phyloP scores from a whole-genome alignment of 805 yeast genomes.

The Saturnispora zaruensis region DNA sequence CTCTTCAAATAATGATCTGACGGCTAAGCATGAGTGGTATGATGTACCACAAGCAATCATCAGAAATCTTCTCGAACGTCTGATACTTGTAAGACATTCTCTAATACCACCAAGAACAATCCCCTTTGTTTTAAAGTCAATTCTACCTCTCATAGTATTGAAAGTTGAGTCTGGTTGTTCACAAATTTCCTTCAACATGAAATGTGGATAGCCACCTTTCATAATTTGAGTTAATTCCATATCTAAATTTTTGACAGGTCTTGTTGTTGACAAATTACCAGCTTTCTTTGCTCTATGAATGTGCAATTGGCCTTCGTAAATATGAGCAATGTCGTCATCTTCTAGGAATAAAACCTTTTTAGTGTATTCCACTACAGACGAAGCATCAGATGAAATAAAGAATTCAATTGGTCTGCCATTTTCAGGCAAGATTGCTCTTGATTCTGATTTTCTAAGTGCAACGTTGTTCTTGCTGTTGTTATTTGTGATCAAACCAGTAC shows the following conservation, averaged over 20 bases:
- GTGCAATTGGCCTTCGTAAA: conserved; percentile 95
- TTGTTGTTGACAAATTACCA: conserved; percentile 82
- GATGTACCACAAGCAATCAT: conserved; percentile 99
- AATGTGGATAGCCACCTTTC: conserved; percentile 95
- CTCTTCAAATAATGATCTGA: conserved; percentile 93
- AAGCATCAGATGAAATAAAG: conserved; percentile 93
- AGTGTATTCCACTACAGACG: conserved; percentile 94
- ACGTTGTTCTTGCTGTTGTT: conserved; percentile 33
- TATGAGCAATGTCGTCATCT: conserved; percentile 98
- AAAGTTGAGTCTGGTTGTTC: conserved; percentile 98
- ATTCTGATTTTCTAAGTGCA: conserved; percentile 36
- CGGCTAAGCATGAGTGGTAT: conserved; percentile 95
- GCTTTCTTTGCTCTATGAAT: conserved; percentile 91
- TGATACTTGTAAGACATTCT: conserved; percentile 73
- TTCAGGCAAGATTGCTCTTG: conserved; percentile 94
- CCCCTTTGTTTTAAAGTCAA: conserved; percentile 73
- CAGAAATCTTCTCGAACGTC: conserved; percentile 89
- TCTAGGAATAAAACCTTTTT: conserved; percentile 93
- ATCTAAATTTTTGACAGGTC: conserved; percentile 94
- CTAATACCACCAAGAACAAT: conserved; percentile 88
- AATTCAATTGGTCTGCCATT: conserved; percentile 88
- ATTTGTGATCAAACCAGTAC: conserved; percentile 20
- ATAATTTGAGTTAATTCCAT: conserved; percentile 95
- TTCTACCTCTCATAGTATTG: conserved; percentile 98
- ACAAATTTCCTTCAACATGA: conserved; percentile 97